Percentiles rank a stretch among this genome's conserved stretches.
These are phyloP conservation scores for Pleurotus sapidus DNA, from an alignment of 768 basidiomycete species.

Conservation along the genomic window DNA sequence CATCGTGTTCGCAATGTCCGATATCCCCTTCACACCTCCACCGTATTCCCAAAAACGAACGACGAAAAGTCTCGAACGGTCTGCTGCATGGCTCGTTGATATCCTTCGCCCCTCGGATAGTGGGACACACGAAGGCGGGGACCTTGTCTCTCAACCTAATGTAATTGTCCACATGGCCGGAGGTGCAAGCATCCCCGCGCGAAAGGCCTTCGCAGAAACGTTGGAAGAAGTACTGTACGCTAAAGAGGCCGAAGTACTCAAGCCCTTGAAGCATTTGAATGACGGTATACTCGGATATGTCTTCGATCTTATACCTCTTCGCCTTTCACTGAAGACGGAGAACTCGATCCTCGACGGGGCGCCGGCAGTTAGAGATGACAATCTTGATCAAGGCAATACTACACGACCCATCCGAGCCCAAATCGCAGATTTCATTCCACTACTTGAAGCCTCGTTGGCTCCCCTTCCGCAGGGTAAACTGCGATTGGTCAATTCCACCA, in stretches of 20 bases:
- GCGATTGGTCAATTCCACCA: constrained; percentile 54
- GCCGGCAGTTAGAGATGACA: background rate
- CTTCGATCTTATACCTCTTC: constrained; percentile 61
- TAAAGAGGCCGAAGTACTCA: constrained; percentile 49
- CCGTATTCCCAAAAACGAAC: constrained; percentile 77
- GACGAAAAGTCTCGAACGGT: constrained; percentile 73
- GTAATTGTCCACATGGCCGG: constrained; percentile 75
- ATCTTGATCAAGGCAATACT: constrained; percentile 9
- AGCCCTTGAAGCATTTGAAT: constrained; percentile 56
- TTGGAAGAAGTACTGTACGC: constrained; percentile 57
- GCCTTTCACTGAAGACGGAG: constrained; percentile 25
- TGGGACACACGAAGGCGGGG: background rate
- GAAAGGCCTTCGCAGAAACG: constrained; percentile 58
- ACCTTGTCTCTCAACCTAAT: constrained; percentile 17
- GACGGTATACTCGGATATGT: constrained; percentile 69
- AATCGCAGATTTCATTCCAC: constrained; percentile 21
- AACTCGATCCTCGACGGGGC: background rate
- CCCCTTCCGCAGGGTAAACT: constrained; percentile 54
- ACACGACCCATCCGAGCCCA: background rate
- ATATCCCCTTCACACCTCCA: constrained; percentile 61
- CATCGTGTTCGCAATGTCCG: constrained; percentile 66
- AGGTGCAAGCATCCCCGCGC: constrained; percentile 48
- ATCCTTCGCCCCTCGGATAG: constrained; percentile 36
- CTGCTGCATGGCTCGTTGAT: constrained; percentile 57
- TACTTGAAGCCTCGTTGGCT: constrained; percentile 60